Evolutionary conservation across 805 yeast species (phyloP).

Genomic region (Teunomyces gatunensis): DNA sequence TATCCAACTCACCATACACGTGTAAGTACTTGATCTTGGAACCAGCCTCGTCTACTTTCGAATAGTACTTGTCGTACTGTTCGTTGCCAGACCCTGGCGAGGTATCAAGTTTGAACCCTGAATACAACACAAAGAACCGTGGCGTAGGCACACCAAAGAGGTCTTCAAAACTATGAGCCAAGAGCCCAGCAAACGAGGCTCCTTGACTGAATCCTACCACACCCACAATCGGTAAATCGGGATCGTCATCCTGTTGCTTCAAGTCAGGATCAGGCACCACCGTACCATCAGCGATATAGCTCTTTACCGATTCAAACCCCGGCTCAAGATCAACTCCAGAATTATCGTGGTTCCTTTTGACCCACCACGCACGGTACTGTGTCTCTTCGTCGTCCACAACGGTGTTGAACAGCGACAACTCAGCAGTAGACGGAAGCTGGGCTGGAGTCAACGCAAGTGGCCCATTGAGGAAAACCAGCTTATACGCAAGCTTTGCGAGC

Average conservation of each 20-base stretch:
- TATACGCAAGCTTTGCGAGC: constrained; percentile 61
- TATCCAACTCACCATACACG: constrained; percentile 82
- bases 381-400: constrained; percentile 34
- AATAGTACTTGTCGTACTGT: constrained; percentile 22
- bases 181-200: constrained; percentile 77
- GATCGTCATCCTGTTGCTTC: constrained; percentile 17
- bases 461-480: constrained; percentile 75
- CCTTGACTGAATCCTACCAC: constrained; percentile 93
- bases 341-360: constrained; percentile 42
- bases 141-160: constrained; percentile 43
- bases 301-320: constrained; percentile 47
- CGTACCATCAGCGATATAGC: constrained; percentile 58
- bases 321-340: constrained; percentile 49
- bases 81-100: constrained; percentile 22
- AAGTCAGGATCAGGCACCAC: constrained; percentile 28
- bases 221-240: constrained; percentile 70
- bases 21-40: constrained; percentile 50
- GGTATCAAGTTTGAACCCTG: constrained; percentile 53
- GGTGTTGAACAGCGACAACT: constrained; percentile 47
- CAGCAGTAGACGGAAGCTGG: constrained; percentile 72
- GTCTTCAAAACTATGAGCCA: constrained; percentile 57
- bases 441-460: constrained; percentile 64
- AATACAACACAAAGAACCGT: constrained; percentile 72
- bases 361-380: constrained; percentile 74
- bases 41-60: constrained; percentile 17